Conservation (phyloP, 108 stramenopile genomes). For the Skeletonema grethae region DNA sequence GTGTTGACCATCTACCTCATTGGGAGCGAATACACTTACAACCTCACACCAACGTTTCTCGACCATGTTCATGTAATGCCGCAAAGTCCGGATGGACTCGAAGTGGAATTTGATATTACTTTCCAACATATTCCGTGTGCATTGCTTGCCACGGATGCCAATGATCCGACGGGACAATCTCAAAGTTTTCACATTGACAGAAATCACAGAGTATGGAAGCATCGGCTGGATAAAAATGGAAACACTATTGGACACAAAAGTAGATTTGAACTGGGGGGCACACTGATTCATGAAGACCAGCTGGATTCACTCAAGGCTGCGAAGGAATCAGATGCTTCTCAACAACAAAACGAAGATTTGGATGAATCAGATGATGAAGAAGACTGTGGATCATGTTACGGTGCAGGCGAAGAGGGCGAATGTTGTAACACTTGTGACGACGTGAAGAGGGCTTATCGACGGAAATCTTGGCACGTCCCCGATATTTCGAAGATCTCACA, state of each 20-base stretch:
- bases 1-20: slow-evolving; percentile 62
- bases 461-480: slow-evolving; percentile 85
- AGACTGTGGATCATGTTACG: slow-evolving; percentile 95
- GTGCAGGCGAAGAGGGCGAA: slow-evolving; percentile 89
- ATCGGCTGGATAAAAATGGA: slow-evolving; percentile 60
- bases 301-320: slow-evolving; percentile 30
- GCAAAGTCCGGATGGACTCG: slow-evolving; percentile 70
- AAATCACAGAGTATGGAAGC: slow-evolving; percentile 87
- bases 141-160: slow-evolving; percentile 86
- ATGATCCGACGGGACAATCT: slow-evolving; percentile 87
- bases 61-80: slow-evolving; percentile 89
- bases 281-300: slow-evolving; percentile 64
- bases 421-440: slow-evolving; percentile 98
- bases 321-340: slow-evolving; percentile 16
- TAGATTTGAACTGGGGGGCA: slow-evolving; percentile 84
- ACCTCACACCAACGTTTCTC: slow-evolving; percentile 57
- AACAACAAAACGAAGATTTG: slow-evolving; percentile 18
- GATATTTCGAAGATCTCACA: slow-evolving; percentile 60
- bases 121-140: slow-evolving; percentile 84
- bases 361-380: slow-evolving; percentile 50
- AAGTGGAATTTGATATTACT: slow-evolving; percentile 90
- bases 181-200: slow-evolving; percentile 82
- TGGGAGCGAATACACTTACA: slow-evolving; percentile 65
- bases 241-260: slow-evolving; percentile 38
- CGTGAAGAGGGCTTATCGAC: slow-evolving; percentile 89